Conservation (phyloP, 2,329 filamentous ascomycete species). For the Sphaerulina vaccinii region DNA sequence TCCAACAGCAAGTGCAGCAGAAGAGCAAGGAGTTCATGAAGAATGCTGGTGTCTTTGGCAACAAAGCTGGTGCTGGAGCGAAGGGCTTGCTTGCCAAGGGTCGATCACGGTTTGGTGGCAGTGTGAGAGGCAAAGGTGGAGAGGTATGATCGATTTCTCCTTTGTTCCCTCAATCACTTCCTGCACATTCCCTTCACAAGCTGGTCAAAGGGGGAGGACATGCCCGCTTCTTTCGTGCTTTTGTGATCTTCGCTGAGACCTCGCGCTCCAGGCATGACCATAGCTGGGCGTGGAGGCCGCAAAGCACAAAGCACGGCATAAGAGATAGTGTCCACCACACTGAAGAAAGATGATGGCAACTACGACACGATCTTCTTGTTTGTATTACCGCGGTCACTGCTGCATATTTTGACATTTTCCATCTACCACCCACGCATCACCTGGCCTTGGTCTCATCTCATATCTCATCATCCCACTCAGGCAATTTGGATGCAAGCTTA, state of each 20-base stretch:
- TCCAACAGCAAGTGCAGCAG: slow-evolving; percentile 57
- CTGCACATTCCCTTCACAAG: background rate
- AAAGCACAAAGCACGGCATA: background rate
- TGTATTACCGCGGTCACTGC: background rate
- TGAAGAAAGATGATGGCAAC: background rate
- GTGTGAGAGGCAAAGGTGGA: slow-evolving; percentile 60
- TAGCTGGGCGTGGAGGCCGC: slow-evolving; percentile 14
- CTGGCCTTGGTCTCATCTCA: background rate
- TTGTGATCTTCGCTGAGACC: slow-evolving; percentile 20
- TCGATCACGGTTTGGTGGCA: slow-evolving; percentile 53
- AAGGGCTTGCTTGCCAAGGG: slow-evolving; percentile 91
- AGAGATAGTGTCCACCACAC: background rate
- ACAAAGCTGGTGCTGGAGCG: slow-evolving; percentile 73
- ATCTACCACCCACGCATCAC: background rate
- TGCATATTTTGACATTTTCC: background rate
- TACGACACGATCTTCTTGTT: background rate
- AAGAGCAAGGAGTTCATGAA: slow-evolving; percentile 89
- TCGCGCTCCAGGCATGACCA: slow-evolving; percentile 17
- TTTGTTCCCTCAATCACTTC: slow-evolving; percentile 6
- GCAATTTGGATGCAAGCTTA: slow-evolving; percentile 22
- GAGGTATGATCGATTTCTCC: slow-evolving; percentile 76
- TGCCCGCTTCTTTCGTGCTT: background rate
- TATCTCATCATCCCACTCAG: background rate
- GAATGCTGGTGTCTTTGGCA: slow-evolving; percentile 69
- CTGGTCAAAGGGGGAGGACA: background rate